Conservation (phyloP, 805 yeast species). For the Saccharomycopsis sp. region DNA sequence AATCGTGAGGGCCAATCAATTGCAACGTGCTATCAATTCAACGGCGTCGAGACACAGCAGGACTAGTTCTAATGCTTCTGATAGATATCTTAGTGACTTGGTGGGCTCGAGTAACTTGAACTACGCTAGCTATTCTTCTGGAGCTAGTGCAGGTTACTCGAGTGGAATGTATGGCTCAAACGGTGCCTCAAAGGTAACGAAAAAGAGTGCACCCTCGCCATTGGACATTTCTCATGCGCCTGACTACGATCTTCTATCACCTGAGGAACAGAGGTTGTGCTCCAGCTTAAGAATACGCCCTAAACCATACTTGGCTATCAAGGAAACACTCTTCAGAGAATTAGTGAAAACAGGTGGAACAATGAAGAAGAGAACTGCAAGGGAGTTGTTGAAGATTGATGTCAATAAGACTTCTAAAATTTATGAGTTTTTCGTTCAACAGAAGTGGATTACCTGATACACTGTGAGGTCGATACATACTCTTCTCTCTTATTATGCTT, state of each 20-base stretch:
- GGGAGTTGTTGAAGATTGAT: conserved; percentile 77
- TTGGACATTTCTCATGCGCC: conserved; percentile 68
- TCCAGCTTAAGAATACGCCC: conserved; percentile 78
- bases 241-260: conserved; percentile 72
- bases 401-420: conserved; percentile 78
- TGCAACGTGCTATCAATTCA: conserved; percentile 39
- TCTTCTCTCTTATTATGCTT: too few species aligned
- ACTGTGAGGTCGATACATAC: too few species aligned
- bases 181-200: not conserved
- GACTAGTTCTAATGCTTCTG: conserved; percentile 23
- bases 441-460: conserved; percentile 68
- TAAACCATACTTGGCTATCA: conserved; percentile 88
- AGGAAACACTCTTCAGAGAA: conserved; percentile 82
- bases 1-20: conserved; percentile 50
- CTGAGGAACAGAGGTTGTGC: conserved; percentile 85
- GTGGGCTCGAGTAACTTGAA: conserved; percentile 8
- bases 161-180: not conserved
- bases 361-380: conserved; percentile 75
- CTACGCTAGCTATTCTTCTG: not conserved
- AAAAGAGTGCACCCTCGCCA: conserved; percentile 39
- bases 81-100: conserved; percentile 14
- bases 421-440: conserved; percentile 86
- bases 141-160: conserved; percentile 1
- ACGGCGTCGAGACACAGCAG: conserved; percentile 29
- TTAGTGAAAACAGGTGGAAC: conserved; percentile 77